phyloP scores from a whole-genome alignment of 441 rosid genomes.

The Adansonia madagascariensis region DNA sequence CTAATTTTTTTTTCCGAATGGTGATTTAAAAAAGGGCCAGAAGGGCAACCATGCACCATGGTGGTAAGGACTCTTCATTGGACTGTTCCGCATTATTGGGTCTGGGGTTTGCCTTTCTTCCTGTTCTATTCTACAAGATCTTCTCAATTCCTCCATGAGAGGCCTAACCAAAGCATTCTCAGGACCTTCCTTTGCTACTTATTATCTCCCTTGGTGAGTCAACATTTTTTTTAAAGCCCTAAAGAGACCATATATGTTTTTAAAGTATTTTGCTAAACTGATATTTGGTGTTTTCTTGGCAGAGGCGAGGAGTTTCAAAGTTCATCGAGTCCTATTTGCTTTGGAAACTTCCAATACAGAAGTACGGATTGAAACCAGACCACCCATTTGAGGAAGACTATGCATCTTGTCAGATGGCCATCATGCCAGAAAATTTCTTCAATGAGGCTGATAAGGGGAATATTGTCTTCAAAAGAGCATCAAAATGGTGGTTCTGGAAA shows the following conservation, averaged over 20 bases:
- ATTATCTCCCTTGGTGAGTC: constrained; percentile 62
- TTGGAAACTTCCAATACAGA: constrained; percentile 70
- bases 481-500: constrained; percentile 71
- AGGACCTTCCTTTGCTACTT: constrained; percentile 53
- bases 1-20: background rate
- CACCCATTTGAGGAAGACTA: constrained; percentile 86
- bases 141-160: constrained; percentile 78
- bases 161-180: constrained; percentile 62
- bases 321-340: constrained; percentile 77
- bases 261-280: background rate
- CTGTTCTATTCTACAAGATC: constrained; percentile 79
- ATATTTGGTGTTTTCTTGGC: constrained; percentile 26
- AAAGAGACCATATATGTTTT: background rate
- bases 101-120: constrained; percentile 92
- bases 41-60: constrained; percentile 69
- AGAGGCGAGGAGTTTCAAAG: constrained; percentile 68
- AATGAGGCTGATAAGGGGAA: constrained; percentile 79
- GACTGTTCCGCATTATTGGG: constrained; percentile 81
- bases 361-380: constrained; percentile 71
- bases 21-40: constrained; percentile 1
- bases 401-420: constrained; percentile 91
- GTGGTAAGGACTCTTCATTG: constrained; percentile 77
- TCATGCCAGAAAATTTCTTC: constrained; percentile 73
- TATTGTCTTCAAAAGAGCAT: constrained; percentile 62
- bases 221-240: background rate